A percentile compares a stretch with the other conserved stretches of the same genome.
Evolutionary conservation across 345 rosid species (phyloP).

Genomic region (Triadica sebifera): DNA sequence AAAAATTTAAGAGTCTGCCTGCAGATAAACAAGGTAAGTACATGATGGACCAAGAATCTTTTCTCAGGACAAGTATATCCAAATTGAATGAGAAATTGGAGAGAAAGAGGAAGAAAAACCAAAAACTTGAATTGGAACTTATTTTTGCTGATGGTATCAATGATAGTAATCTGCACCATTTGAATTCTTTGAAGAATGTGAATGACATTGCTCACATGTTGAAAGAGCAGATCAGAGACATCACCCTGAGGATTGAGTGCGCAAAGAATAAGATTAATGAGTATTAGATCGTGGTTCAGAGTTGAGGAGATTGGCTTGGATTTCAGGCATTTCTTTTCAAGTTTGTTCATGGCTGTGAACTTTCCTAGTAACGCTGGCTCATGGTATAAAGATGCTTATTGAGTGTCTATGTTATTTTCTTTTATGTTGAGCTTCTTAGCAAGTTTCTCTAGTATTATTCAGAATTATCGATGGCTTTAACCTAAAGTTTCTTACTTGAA

Average conservation of each 20-base stretch:
- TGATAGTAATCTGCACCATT: slow-evolving; percentile 4
- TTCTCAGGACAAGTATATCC: slow-evolving; percentile 16
- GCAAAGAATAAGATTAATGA: not conserved
- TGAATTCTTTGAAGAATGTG: slow-evolving; percentile 15
- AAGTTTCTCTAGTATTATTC: too few relatives aligned
- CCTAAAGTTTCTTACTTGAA: too few relatives aligned
- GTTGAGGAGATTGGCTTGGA: not conserved
- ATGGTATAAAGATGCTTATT: too few relatives aligned
- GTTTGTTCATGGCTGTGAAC: not conserved
- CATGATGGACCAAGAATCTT: slow-evolving; percentile 36
- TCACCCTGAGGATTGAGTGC: slow-evolving; percentile 8
- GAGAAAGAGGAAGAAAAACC: slow-evolving; percentile 26
- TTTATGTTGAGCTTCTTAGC: too few relatives aligned
- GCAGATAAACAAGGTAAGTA: slow-evolving; percentile 31
- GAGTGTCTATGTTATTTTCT: too few relatives aligned
- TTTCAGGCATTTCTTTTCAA: not conserved
- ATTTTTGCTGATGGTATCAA: not conserved
- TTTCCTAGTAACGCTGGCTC: too few relatives aligned
- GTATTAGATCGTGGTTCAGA: not conserved
- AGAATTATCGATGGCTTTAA: too few relatives aligned
- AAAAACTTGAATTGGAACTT: slow-evolving; percentile 30
- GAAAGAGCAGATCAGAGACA: slow-evolving; percentile 18
- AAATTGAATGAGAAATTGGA: slow-evolving; percentile 18
- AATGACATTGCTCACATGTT: slow-evolving; percentile 9
- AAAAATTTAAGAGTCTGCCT: slow-evolving; percentile 28